These are phyloP conservation scores for Sphaerulina musiva DNA, from an alignment of 2,329 filamentous ascomycete genomes.

Conservation along the genomic window DNA sequence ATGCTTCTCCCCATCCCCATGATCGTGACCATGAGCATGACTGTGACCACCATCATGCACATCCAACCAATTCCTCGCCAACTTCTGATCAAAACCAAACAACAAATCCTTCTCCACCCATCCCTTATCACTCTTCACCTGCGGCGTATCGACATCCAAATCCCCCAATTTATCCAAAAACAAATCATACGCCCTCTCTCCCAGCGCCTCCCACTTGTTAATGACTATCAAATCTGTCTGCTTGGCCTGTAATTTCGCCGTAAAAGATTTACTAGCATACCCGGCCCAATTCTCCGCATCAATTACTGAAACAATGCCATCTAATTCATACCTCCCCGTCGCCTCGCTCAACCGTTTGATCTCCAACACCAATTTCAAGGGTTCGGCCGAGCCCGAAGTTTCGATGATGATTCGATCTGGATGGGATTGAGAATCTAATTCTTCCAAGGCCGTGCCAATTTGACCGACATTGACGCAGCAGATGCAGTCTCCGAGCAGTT, in stretches of 20 bases:
- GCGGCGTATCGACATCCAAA: constrained; percentile 66
- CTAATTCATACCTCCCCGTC: constrained; percentile 64
- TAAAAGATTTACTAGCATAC: constrained; percentile 86
- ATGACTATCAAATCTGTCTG: constrained; percentile 89
- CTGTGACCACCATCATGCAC: constrained; percentile 31
- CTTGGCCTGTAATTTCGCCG: constrained; percentile 76
- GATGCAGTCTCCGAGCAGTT: constrained; percentile 94
- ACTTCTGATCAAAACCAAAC: constrained; percentile 78
- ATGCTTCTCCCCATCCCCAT: constrained; percentile 50
- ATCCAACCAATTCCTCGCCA: constrained; percentile 50
- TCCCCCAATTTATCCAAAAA: constrained; percentile 74
- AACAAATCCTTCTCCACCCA: constrained; percentile 71
- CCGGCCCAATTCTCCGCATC: constrained; percentile 94
- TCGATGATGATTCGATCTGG: constrained; percentile 91
- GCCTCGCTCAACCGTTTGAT: constrained; percentile 72
- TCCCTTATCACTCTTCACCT: constrained; percentile 78
- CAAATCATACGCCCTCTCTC: constrained; percentile 67
- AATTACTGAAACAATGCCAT: constrained; percentile 82
- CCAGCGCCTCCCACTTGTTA: constrained; percentile 82
- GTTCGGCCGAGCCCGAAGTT: constrained; percentile 76
- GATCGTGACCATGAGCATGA: constrained; percentile 33
- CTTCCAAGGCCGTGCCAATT: constrained; percentile 69
- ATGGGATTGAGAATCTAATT: constrained; percentile 55
- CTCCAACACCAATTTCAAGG: constrained; percentile 84
- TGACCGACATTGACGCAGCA: constrained; percentile 98